A percentile compares a stretch with the other conserved stretches of the same genome.
Evolutionary conservation across 371 early-diverging fungal species (phyloP).

Genomic region (Mucor mucedo): DNA sequence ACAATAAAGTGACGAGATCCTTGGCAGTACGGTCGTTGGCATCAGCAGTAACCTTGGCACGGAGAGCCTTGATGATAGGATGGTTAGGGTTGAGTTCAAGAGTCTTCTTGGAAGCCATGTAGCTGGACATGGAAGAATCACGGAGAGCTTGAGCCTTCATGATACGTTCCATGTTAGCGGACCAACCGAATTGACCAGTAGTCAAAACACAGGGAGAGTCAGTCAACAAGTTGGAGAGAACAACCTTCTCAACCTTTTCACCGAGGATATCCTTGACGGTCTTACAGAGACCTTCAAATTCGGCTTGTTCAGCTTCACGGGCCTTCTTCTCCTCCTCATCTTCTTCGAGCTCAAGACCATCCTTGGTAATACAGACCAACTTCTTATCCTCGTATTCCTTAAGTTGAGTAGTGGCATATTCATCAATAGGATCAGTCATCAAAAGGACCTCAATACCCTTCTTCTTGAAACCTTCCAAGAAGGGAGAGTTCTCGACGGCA

Average conservation of each 20-base stretch:
- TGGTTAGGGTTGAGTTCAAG: constrained; percentile 97
- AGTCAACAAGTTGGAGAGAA: constrained; percentile 91
- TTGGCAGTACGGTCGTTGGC: constrained; percentile 97
- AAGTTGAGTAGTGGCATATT: constrained; percentile 96
- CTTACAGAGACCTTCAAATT: constrained; percentile 83
- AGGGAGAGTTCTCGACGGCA: constrained; percentile 97
- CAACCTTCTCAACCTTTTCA: constrained; percentile 98
- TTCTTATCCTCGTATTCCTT: constrained; percentile 99
- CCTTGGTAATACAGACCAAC: constrained; percentile 97
- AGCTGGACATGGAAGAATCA: constrained; percentile 93
- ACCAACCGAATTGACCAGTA: constrained; percentile 98
- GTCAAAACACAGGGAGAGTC: constrained; percentile 97
- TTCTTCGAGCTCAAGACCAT: constrained; percentile 98
- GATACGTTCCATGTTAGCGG: constrained; percentile 99
- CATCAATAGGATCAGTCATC: constrained; percentile 94
- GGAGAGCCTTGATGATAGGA: constrained; percentile 91
- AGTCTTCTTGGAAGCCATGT: constrained; percentile 99
- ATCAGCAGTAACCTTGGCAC: constrained; percentile 87
- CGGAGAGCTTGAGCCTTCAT: constrained; percentile 99
- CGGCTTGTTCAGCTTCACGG: constrained; percentile 87
- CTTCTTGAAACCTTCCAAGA: constrained; percentile 98
- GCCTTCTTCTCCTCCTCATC: constrained; percentile 94
- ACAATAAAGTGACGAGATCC: constrained; percentile 93
- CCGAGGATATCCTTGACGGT: constrained; percentile 91
- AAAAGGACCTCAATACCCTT: constrained; percentile 95